Evolutionary conservation across 768 basidiomycete species (phyloP), one percentile per base, ranked within the genome.

Genomic region (Aureoboletus auriporus): DNA sequence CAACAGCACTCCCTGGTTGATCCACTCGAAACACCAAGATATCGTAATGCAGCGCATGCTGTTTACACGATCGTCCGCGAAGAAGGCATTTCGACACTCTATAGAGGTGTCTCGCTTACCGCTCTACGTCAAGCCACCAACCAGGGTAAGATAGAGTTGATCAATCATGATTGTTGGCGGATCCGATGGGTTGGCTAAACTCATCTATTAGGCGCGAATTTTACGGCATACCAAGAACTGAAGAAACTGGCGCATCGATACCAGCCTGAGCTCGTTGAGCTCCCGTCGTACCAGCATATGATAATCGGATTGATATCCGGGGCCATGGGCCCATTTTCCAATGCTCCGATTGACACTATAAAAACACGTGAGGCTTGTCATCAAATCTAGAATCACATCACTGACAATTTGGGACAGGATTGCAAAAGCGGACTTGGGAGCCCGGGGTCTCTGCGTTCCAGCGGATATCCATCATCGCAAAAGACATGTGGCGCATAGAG

Each of bases 301-400:
- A 41, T 89, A 20, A 91, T 98, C 49, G 96, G 96, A 44, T 76
- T 98, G 50, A 82, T 99, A 58, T 95, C 92, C 40, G 96, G 96
- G 43, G 96, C 96, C 2, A 93, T 94, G 86, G 96, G 96, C 5
- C 96, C 96, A 12, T 93, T 98, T 68, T 94, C 93, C 12, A 98
- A 99, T 63, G 96, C 96, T 11, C 95, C 94, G 1, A 88, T 93
- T 45, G 90, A 92, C 67, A 91, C 89, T 10, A 93, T 95, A 60
- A 97, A 96, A 69, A 98, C 95, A 49, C 89, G 92, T 86, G 67
- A 58, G 86, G 52, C 1, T 0, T 23, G 29, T 17, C 31, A 17
- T 31, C 26, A 35, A 33, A 34, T n/a, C 16, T 13, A 13, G 33
- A 14, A 8, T 23, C 6, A 26, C 2, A 10, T 28, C 46, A 29